A percentile compares a stretch with the other conserved stretches of the same genome.
These are phyloP conservation scores for Pachysolen tannophilus DNA, from an alignment of 805 yeast species.

Conservation along the genomic window DNA sequence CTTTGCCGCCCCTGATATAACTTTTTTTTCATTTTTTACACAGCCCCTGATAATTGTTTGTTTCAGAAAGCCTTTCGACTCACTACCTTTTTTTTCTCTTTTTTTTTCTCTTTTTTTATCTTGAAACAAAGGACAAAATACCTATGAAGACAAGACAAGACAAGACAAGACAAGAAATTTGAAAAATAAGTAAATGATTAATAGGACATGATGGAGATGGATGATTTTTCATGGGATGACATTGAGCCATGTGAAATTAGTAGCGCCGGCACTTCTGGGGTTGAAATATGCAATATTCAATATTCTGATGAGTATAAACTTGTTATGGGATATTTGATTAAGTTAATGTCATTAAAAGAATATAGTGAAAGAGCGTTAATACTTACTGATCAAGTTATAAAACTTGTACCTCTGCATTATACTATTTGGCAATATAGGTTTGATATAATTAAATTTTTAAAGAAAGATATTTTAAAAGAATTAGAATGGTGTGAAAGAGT, in stretches of 20 bases:
- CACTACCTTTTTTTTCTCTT: too few relatives aligned
- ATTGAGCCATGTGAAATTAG: conserved; percentile 3
- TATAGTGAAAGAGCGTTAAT: conserved; percentile 62
- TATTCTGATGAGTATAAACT: conserved; percentile 65
- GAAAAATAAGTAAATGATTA: too few relatives aligned
- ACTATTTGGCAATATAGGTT: conserved; percentile 78
- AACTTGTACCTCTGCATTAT: conserved; percentile 79
- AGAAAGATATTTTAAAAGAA: conserved; percentile 39
- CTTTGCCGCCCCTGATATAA: too few relatives aligned
- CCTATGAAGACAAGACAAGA: too few relatives aligned
- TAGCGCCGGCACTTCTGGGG: conserved; percentile 7
- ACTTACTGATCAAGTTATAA: conserved; percentile 57
- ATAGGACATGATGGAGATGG: too few relatives aligned
- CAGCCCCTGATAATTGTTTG: too few relatives aligned
- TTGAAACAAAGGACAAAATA: too few relatives aligned
- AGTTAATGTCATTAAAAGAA: conserved; percentile 52
- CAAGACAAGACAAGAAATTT: too few relatives aligned
- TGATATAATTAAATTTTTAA: conserved; percentile 35
- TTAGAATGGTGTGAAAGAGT: conserved; percentile 73
- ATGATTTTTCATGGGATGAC: conserved; percentile 5
- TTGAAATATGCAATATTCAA: conserved; percentile 47
- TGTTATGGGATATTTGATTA: conserved; percentile 55
- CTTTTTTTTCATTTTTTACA: too few relatives aligned
- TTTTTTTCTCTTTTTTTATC: too few relatives aligned
- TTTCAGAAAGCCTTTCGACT: too few relatives aligned